phyloP scores from a whole-genome alignment of 768 basidiomycete species.

The Brasilioporus rufonigricans region DNA sequence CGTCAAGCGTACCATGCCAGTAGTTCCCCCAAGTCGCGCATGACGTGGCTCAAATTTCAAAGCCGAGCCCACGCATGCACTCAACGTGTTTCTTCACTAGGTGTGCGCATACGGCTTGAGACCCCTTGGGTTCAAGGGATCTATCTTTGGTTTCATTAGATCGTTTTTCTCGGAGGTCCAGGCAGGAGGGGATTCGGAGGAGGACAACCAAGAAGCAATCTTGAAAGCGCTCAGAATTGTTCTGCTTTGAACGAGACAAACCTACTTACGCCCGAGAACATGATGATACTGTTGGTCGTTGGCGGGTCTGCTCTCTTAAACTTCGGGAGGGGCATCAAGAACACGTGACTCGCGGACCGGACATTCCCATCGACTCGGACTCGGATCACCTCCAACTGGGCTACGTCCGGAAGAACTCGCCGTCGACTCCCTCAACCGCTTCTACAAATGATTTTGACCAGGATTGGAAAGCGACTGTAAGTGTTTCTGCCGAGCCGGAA shows the following conservation, averaged over 20 bases:
- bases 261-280: constrained; percentile 43
- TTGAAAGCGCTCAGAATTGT: constrained; percentile 15
- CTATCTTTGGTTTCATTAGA: constrained; percentile 74
- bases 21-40: not conserved
- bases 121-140: constrained; percentile 92
- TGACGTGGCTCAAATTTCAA: constrained; percentile 60
- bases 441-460: too few relatives aligned
- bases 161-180: constrained; percentile 49
- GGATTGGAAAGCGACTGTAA: too few relatives aligned
- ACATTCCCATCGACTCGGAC: too few relatives aligned
- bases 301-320: too few relatives aligned
- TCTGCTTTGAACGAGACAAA: not conserved
- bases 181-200: constrained; percentile 28
- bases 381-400: too few relatives aligned
- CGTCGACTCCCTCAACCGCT: too few relatives aligned
- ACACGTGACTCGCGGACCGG: too few relatives aligned
- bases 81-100: constrained; percentile 77
- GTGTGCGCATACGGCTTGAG: constrained; percentile 92
- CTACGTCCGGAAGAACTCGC: too few relatives aligned
- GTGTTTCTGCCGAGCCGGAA: too few relatives aligned
- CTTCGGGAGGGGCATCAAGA: too few relatives aligned
- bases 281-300: constrained; percentile 14
- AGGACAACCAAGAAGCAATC: constrained; percentile 60
- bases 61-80: constrained; percentile 91
- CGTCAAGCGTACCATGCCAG: not conserved